These are phyloP conservation scores for Phytophthora citricola DNA, from an alignment of 352 stramenopile genomes.

Conservation along the genomic window DNA sequence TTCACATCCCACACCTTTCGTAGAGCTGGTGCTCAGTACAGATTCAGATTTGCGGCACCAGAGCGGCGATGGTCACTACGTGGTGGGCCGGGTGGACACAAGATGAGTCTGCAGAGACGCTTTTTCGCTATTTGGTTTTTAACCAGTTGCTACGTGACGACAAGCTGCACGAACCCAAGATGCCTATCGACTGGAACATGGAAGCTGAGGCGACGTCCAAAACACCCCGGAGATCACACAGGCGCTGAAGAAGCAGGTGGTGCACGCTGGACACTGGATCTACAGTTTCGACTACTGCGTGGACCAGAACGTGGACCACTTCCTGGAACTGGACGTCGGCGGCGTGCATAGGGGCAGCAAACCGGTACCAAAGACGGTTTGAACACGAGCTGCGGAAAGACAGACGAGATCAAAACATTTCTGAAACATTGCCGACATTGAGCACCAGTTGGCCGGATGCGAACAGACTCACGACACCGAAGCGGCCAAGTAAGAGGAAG, in stretches of 20 bases:
- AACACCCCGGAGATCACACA: constrained; percentile 47
- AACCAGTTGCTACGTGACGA: constrained; percentile 33
- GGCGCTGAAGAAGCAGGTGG: constrained; percentile 66
- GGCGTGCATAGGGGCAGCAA: constrained; percentile 81
- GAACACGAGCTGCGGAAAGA: constrained; percentile 61
- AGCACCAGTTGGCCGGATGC: constrained; percentile 42
- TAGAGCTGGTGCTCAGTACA: constrained; percentile 14
- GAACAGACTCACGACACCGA: constrained; percentile 41
- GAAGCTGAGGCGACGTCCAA: constrained; percentile 57
- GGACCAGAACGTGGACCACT: constrained; percentile 45
- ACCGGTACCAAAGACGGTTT: constrained; percentile 24
- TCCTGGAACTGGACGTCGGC: constrained; percentile 77
- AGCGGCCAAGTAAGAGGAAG: constrained; percentile 32
- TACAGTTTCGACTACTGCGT: constrained; percentile 83
- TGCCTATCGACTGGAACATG: constrained; percentile 87
- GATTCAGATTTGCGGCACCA: constrained; percentile 19
- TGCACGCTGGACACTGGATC: constrained; percentile 76
- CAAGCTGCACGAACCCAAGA: constrained; percentile 41
- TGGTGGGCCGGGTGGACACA: constrained; percentile 18
- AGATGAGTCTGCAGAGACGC: constrained; percentile 18
- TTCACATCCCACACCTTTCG: constrained; percentile 19
- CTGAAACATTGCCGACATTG: constrained; percentile 46
- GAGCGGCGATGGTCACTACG: constrained; percentile 7
- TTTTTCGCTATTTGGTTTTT: constrained; percentile 3
- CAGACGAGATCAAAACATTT: constrained; percentile 61